phyloP scores from a whole-genome alignment of 305 asterid species.

The Ruellia speciosa region DNA sequence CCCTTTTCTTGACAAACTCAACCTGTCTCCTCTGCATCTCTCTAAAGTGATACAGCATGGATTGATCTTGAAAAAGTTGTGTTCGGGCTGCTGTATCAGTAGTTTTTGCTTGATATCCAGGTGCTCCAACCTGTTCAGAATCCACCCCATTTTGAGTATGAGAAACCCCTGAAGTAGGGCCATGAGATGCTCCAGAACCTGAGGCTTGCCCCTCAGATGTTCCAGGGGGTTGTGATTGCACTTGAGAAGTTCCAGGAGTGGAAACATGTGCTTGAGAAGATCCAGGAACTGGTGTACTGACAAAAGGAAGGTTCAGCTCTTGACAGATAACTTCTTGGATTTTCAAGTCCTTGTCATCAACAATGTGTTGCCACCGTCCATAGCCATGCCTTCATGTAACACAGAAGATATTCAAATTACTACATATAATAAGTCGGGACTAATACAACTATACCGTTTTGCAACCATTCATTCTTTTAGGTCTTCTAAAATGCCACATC shows the following conservation, averaged over 20 bases:
- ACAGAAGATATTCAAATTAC: slow-evolving; percentile 21
- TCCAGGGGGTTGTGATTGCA: slow-evolving; percentile 31
- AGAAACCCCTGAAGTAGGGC: slow-evolving; percentile 29
- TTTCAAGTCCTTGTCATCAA: slow-evolving; percentile 81
- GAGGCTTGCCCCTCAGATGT: slow-evolving; percentile 40
- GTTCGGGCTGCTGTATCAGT: slow-evolving; percentile 48
- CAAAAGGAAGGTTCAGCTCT: slow-evolving; percentile 69
- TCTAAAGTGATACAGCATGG: slow-evolving; percentile 52
- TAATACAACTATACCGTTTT: slow-evolving; percentile 10
- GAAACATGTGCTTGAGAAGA: slow-evolving; percentile 43
- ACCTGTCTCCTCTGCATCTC: slow-evolving; percentile 96
- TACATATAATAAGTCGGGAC: slow-evolving; percentile 13
- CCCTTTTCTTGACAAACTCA: slow-evolving; percentile 87
- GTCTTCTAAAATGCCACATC: slow-evolving; percentile 10
- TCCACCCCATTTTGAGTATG: slow-evolving; percentile 40
- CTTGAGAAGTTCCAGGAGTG: slow-evolving; percentile 35
- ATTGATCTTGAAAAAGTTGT: slow-evolving; percentile 58
- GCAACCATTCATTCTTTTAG: slow-evolving; percentile 7
- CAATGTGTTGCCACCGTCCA: slow-evolving; percentile 98
- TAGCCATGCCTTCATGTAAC: slow-evolving; percentile 76
- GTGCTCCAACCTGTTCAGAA: slow-evolving; percentile 38
- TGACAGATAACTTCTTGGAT: slow-evolving; percentile 82
- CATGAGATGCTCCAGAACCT: slow-evolving; percentile 47
- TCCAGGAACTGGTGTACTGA: slow-evolving; percentile 52
- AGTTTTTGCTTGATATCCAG: slow-evolving; percentile 44